Percentiles rank a stretch among this genome's conserved stretches.
phyloP scores from a whole-genome alignment of 345 rosid species.

The Capsella bursapastoris region DNA sequence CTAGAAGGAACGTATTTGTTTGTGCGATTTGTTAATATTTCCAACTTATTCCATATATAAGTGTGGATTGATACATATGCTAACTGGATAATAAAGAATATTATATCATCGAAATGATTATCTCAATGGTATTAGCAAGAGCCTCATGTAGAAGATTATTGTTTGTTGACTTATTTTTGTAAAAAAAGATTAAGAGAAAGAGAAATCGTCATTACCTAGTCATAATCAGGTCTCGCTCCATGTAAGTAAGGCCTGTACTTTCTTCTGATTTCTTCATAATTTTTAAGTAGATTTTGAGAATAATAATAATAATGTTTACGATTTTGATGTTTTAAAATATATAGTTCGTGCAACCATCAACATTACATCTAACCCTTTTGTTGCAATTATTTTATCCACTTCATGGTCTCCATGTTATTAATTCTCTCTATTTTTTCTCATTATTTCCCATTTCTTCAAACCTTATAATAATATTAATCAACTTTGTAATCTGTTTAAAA shows the following conservation, averaged over 20 bases:
- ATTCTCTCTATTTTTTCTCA: constrained; percentile 12
- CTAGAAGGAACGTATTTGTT: not conserved
- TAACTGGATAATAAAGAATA: not conserved
- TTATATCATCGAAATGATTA: not conserved
- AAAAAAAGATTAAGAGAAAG: constrained; percentile 5
- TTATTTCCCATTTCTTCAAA: constrained; percentile 18
- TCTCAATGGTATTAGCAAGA: constrained; percentile 12
- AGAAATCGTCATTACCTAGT: constrained; percentile 5
- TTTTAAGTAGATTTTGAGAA: constrained; percentile 22
- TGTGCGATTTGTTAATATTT: not conserved
- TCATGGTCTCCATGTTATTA: constrained; percentile 47
- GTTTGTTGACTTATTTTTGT: constrained; percentile 13
- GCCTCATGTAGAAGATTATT: constrained; percentile 1
- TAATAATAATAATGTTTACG: constrained; percentile 22
- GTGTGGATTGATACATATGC: not conserved
- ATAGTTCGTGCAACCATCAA: constrained; percentile 48
- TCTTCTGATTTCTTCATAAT: constrained; percentile 13
- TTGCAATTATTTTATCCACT: constrained; percentile 21
- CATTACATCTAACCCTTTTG: constrained; percentile 18
- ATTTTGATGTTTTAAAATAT: not conserved
- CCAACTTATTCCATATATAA: not conserved
- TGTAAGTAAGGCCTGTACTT: not conserved
- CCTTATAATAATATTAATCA: not conserved
- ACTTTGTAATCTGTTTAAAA: constrained; percentile 10
- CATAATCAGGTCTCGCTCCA: constrained; percentile 15